These are phyloP conservation scores for Rubroboletus satanas DNA, from an alignment of 768 basidiomycete genomes.

Conservation along the genomic window DNA sequence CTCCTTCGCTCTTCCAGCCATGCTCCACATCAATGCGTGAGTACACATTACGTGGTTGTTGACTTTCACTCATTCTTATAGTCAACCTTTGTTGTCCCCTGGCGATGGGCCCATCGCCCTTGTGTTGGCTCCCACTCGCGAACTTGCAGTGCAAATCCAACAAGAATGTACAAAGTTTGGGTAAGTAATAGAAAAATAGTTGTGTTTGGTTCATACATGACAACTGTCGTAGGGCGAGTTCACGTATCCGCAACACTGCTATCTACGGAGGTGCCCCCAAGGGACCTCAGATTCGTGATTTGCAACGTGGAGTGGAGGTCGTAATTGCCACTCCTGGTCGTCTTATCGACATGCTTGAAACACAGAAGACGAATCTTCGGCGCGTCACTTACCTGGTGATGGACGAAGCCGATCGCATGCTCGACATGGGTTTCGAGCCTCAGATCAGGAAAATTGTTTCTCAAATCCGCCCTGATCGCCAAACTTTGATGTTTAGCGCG, in stretches of 20 bases:
- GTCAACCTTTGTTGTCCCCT: constrained; percentile 87
- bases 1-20: constrained; percentile 95
- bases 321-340: constrained; percentile 99
- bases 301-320: constrained; percentile 95
- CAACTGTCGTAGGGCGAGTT: constrained; percentile 58
- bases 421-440: constrained; percentile 99
- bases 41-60: constrained; percentile 26
- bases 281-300: constrained; percentile 95
- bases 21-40: constrained; percentile 99
- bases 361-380: constrained; percentile 91
- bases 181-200: constrained; percentile 36
- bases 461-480: constrained; percentile 97
- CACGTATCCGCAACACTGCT: constrained; percentile 96
- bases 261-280: constrained; percentile 99
- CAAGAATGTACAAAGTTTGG: constrained; percentile 99
- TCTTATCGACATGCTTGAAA: constrained; percentile 98
- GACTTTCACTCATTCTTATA: constrained; percentile 27
- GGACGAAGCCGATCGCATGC: constrained; percentile 99
- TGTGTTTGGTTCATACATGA: background rate
- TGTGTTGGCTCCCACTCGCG: constrained; percentile 95
- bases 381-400: constrained; percentile 97
- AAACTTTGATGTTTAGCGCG: constrained; percentile 98
- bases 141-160: constrained; percentile 98
- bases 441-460: constrained; percentile 98
- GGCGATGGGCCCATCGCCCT: constrained; percentile 98